Base-by-base conservation (phyloP, 805 yeast species). In the Phaffomyces opuntiae region DNA sequence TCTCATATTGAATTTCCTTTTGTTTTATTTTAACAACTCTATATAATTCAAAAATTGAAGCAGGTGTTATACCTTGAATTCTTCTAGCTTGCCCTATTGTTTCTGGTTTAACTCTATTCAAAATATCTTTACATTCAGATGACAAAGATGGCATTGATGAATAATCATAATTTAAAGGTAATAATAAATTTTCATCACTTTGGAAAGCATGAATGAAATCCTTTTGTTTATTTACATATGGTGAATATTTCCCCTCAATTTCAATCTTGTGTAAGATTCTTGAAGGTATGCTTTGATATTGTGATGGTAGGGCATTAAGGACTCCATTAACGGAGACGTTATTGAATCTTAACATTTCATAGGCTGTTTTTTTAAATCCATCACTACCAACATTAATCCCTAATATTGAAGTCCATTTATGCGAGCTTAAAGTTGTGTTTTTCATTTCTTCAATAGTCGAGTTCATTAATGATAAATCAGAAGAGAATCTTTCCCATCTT, bases 21-120 rank as follows among this genome's bases (percentile, higher is more conserved):
- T 62, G 67, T 42, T 58, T 55, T 11, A 59, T 42, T 49, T 61
- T 64, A 7, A 60, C 70, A 45, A 83, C 61, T 49, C 81, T 71
- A 59, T 81, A 86, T 40, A 90, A 70, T 59, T 87, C 95, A 51
- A 88, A 84, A 16, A 87, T 70, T 0, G 96, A 93, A 0, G 96
- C 91, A 0, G 98, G 96, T 0, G 98, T 91, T 3, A 93, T 81
- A 1, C 99, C 98, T 57, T 93, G 95, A 12, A 91, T 84, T 54
- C 98, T 73, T 60, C 96, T 75, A 0, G 98, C 98, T 61, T 93
- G 98, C 0, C 98, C 98, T 39, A 93, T 78, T 0, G 97, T 93
- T 44, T 78, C 78, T 0, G 99, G 99, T 50, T 86, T 83, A 14
- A 87, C 80, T 11, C 74, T 72, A 55, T 87, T 86, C 45, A 93